A percentile compares a stretch with the other conserved stretches of the same genome.
These are phyloP conservation scores for Xylariaceae sp. DNA, from an alignment of 2,329 filamentous ascomycete genomes.

Conservation along the genomic window DNA sequence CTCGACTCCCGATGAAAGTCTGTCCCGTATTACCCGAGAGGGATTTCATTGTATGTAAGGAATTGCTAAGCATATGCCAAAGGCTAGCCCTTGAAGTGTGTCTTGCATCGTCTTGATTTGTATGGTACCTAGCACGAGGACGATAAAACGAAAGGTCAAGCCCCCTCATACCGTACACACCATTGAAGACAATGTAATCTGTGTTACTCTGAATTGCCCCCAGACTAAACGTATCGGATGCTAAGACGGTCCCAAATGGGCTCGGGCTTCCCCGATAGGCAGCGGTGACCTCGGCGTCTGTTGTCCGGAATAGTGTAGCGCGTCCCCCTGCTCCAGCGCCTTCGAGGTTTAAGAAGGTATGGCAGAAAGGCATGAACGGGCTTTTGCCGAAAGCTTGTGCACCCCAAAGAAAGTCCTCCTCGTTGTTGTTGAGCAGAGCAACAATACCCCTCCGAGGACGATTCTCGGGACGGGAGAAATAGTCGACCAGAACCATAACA, in stretches of 20 bases:
- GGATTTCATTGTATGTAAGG: slow-evolving; percentile 74
- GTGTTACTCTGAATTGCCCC: slow-evolving; percentile 84
- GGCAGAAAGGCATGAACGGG: slow-evolving; percentile 77
- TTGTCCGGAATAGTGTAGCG: slow-evolving; percentile 85
- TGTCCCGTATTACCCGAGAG: slow-evolving; percentile 72
- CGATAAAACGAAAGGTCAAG: slow-evolving; percentile 92
- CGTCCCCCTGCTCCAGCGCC: slow-evolving; percentile 91
- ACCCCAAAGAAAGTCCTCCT: slow-evolving; percentile 91
- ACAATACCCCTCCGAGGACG: slow-evolving; percentile 82
- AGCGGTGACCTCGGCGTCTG: slow-evolving; percentile 83
- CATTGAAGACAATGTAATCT: slow-evolving; percentile 85
- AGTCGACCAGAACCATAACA: slow-evolving; percentile 81
- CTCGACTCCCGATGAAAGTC: slow-evolving; percentile 61
- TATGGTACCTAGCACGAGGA: slow-evolving; percentile 88
- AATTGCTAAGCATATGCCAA: slow-evolving; percentile 94
- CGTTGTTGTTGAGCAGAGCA: slow-evolving; percentile 89
- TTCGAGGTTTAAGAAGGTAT: slow-evolving; percentile 93
- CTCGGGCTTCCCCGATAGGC: slow-evolving; percentile 74
- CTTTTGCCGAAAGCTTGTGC: slow-evolving; percentile 84
- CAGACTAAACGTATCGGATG: slow-evolving; percentile 81
- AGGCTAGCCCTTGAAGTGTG: slow-evolving; percentile 75
- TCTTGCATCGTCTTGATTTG: slow-evolving; percentile 81
- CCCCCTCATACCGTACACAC: slow-evolving; percentile 79
- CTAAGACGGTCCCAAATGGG: slow-evolving; percentile 84
- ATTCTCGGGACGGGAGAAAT: slow-evolving; percentile 76